Percentiles rank a stretch among this genome's conserved stretches.
Evolutionary conservation across 768 basidiomycete species (phyloP).

Genomic region (Mycena indigotica): DNA sequence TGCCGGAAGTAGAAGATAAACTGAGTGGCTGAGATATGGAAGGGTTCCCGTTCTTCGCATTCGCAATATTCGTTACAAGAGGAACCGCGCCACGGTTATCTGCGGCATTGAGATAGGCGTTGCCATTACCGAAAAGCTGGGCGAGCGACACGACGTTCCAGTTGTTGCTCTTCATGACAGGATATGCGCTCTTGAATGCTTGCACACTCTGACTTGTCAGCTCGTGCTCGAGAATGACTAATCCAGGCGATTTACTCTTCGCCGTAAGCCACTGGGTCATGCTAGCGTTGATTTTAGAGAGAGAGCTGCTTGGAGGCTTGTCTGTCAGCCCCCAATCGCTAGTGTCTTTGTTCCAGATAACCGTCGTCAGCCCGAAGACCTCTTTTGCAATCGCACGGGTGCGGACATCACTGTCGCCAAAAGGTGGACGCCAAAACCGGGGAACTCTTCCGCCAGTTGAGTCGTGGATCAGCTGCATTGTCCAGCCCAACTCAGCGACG

Average conservation of each 20-base stretch:
- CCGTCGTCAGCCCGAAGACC: conserved; percentile 76
- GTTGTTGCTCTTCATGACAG: conserved; percentile 61
- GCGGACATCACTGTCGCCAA: conserved; percentile 70
- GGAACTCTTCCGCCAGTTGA: conserved; percentile 76
- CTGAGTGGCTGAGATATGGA: no score
- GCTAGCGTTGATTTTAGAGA: conserved; percentile 44
- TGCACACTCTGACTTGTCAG: conserved; percentile 56
- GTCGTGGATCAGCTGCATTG: conserved; percentile 76
- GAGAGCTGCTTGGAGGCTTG: conserved; percentile 45
- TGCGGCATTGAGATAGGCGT: conserved; percentile 50
- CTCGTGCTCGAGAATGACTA: conserved; percentile 88
- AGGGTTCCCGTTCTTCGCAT: not conserved
- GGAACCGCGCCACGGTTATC: conserved; percentile 15
- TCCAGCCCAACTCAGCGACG: conserved; percentile 81
- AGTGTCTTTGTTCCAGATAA: conserved; percentile 90
- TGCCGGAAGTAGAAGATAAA: no score
- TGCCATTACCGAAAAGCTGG: conserved; percentile 38
- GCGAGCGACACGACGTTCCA: conserved; percentile 72
- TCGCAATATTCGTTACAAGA: conserved; percentile 28
- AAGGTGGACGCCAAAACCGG: conserved; percentile 83
- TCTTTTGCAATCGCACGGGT: conserved; percentile 28
- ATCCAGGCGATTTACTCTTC: conserved; percentile 68
- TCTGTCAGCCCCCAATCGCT: conserved; percentile 69
- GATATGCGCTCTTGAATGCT: conserved; percentile 68
- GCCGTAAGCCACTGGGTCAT: conserved; percentile 61